phyloP scores from a whole-genome alignment of 2,329 filamentous ascomycete genomes.

The Aspergillus alliaceus region DNA sequence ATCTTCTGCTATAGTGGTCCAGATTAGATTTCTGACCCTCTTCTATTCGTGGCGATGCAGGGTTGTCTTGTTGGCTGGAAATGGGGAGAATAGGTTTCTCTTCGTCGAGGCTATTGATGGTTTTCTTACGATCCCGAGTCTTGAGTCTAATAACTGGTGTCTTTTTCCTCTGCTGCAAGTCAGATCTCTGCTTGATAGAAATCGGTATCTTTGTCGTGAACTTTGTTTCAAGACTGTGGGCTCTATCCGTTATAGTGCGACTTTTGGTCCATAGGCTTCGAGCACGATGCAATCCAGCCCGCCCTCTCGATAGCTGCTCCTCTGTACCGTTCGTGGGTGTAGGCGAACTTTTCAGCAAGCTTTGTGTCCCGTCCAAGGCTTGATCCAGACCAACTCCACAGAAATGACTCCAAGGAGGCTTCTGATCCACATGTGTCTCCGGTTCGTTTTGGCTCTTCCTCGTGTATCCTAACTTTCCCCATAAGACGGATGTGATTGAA shows the following conservation, averaged over 20 bases:
- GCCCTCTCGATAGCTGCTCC: constrained; percentile 7
- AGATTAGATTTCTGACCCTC: background rate
- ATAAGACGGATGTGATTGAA: constrained; percentile 15
- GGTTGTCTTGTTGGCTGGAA: background rate
- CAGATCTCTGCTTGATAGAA: constrained; percentile 7
- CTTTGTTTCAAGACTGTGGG: constrained; percentile 13
- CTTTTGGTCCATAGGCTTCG: constrained; percentile 12
- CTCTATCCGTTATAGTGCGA: constrained; percentile 12
- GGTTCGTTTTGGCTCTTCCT: constrained; percentile 9
- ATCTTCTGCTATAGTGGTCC: background rate
- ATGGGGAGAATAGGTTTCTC: background rate
- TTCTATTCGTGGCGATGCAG: background rate
- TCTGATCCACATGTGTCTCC: background rate
- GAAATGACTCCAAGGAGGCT: constrained; percentile 17
- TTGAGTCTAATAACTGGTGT: constrained; percentile 13
- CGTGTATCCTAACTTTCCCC: constrained; percentile 17
- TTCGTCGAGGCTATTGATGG: constrained; percentile 1
- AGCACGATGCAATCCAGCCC: constrained; percentile 11
- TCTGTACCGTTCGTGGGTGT: constrained; percentile 1
- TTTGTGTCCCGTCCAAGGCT: constrained; percentile 3
- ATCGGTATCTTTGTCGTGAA: constrained; percentile 4
- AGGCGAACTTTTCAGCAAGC: background rate
- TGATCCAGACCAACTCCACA: constrained; percentile 12
- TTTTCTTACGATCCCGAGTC: constrained; percentile 4
- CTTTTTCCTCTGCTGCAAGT: constrained; percentile 13